phyloP scores from a whole-genome alignment of 2,329 filamentous ascomycete species.

The Fusarium sp. region DNA sequence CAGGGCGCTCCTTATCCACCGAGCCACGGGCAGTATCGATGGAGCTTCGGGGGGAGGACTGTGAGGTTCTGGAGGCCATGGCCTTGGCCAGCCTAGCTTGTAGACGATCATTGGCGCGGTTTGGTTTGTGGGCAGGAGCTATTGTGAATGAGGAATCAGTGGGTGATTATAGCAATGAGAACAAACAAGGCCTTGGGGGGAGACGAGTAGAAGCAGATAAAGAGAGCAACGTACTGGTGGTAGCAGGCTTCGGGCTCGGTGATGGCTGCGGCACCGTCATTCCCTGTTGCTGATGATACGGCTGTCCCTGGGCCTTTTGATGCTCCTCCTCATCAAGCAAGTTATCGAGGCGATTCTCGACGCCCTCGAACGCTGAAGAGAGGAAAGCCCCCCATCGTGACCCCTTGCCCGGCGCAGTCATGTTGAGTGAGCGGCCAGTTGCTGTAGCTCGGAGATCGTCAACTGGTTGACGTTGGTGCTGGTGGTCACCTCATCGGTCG shows the following conservation, averaged over 20 bases:
- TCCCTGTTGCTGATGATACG: constrained; percentile 38
- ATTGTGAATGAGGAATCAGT: constrained; percentile 18
- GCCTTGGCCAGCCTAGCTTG: constrained; percentile 92
- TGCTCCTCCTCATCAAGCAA: constrained; percentile 82
- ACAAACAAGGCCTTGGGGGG: neutral
- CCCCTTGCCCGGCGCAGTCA: constrained; percentile 63
- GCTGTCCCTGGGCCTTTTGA: constrained; percentile 18
- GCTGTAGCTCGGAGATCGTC: constrained; percentile 29
- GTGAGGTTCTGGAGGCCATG: constrained; percentile 75
- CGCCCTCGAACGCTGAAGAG: constrained; percentile 90
- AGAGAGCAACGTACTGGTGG: constrained; percentile 11
- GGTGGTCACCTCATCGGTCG: constrained; percentile 38
- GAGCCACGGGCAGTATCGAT: constrained; percentile 51
- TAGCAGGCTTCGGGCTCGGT: constrained; percentile 44
- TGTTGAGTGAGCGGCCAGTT: constrained; percentile 45
- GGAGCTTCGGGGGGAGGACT: constrained; percentile 52
- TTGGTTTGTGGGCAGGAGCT: constrained; percentile 72
- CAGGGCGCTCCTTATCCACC: constrained; percentile 42
- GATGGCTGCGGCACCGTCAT: constrained; percentile 46
- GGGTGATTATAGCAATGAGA: neutral
- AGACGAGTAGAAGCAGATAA: neutral
- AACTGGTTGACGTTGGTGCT: constrained; percentile 37
- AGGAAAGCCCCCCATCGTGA: constrained; percentile 84
- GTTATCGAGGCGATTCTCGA: constrained; percentile 92
- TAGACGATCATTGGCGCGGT: constrained; percentile 81